A percentile compares a stretch with the other conserved stretches of the same genome.
These are phyloP conservation scores for Pichia sp. DNA, from an alignment of 1,139 yeast genomes.

Conservation along the genomic window DNA sequence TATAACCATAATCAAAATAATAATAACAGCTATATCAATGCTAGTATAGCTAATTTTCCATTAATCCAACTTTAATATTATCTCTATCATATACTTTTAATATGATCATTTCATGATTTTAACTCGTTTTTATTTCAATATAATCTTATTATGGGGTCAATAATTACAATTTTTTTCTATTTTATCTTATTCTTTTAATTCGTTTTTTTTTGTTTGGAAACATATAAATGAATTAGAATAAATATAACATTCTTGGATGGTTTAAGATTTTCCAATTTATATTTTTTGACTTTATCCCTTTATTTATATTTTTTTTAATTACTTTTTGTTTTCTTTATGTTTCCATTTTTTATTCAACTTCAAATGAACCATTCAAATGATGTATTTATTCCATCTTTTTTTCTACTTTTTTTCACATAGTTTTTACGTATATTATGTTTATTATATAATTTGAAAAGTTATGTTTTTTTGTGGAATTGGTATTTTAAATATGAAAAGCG, in stretches of 20 bases:
- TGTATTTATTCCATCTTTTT: background rate
- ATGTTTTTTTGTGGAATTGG: background rate
- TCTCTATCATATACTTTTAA: background rate
- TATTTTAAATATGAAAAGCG: background rate
- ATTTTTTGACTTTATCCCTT: too few species aligned
- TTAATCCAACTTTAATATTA: background rate
- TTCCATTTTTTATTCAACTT: background rate
- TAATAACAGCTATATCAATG: too few species aligned
- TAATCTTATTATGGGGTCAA: too few species aligned
- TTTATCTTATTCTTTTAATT: too few species aligned
- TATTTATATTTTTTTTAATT: too few species aligned
- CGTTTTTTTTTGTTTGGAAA: too few species aligned
- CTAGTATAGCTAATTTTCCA: too few species aligned
- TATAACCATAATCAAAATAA: background rate
- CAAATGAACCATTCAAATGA: too few species aligned
- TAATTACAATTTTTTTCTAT: too few species aligned
- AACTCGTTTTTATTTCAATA: background rate
- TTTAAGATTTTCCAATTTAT: too few species aligned
- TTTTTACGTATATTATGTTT: background rate
- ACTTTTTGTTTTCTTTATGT: background rate
- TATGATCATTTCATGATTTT: background rate
- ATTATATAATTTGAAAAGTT: background rate
- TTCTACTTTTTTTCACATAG: background rate
- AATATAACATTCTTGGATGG: too few species aligned
- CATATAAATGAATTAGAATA: too few species aligned